These are phyloP conservation scores for Sporothrix globosa DNA, from an alignment of 2,329 filamentous ascomycete genomes.

Conservation along the genomic window DNA sequence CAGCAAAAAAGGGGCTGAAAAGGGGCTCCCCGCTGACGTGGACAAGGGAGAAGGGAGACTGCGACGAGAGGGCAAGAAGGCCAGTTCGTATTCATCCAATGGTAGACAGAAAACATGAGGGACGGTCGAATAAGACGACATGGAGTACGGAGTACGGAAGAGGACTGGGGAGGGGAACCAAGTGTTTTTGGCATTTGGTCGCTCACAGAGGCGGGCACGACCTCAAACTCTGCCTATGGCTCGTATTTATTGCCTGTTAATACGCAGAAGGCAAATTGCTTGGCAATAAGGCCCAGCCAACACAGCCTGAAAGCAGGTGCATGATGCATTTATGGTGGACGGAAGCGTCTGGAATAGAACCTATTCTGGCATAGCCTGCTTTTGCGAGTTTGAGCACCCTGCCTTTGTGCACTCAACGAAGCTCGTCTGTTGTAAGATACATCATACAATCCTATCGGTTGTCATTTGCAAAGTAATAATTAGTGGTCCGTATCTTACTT, in stretches of 20 bases:
- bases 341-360: conserved; percentile 23
- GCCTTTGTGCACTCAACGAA: no score
- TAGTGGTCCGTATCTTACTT: no score
- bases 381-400: neutral
- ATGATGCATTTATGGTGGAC: neutral
- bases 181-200: neutral
- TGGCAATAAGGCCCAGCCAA: neutral
- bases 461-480: no score
- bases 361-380: neutral
- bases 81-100: no score
- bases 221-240: neutral
- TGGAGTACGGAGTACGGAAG: no score
- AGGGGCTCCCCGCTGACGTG: conserved; percentile 1
- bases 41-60: conserved; percentile 9
- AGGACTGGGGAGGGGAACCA: neutral
- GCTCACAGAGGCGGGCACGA: neutral
- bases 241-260: neutral
- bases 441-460: no score
- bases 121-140: neutral
- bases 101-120: neutral
- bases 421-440: no score
- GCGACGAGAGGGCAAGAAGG: neutral
- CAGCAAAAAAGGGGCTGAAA: conserved; percentile 17
- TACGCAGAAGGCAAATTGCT: neutral
- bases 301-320: neutral